These are phyloP conservation scores for Combretum micranthum DNA, from an alignment of 345 rosid genomes.

Conservation along the genomic window DNA sequence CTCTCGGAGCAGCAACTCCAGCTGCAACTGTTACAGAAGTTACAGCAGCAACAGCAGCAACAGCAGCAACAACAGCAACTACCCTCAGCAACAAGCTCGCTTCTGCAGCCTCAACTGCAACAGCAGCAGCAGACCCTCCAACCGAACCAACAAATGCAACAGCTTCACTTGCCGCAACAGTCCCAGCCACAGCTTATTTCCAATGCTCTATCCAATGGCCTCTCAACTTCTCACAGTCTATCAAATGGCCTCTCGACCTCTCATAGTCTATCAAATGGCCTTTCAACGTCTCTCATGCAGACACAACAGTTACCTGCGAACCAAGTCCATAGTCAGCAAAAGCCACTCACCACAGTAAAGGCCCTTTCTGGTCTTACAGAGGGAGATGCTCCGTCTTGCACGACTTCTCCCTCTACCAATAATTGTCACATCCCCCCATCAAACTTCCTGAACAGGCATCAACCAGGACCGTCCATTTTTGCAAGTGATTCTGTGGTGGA, in stretches of 20 bases:
- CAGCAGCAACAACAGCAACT: conserved; percentile 59
- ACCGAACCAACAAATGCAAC: conserved; percentile 50
- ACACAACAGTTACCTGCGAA: conserved; percentile 48
- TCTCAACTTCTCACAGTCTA: conserved; percentile 49
- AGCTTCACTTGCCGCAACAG: conserved; percentile 44
- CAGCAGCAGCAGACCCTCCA: conserved; percentile 49
- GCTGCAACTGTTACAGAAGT: conserved; percentile 50
- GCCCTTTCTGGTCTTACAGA: conserved; percentile 68
- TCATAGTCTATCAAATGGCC: no score
- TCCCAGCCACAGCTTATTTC: conserved; percentile 52
- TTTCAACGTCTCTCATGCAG: conserved; percentile 43
- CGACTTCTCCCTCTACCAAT: conserved; percentile 92
- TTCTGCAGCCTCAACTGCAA: conserved; percentile 58
- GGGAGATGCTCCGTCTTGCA: conserved; percentile 93
- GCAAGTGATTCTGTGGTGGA: conserved; percentile 46
- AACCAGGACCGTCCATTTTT: conserved; percentile 46
- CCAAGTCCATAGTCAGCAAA: conserved; percentile 53
- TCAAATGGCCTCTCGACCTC: no score
- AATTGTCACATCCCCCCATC: conserved; percentile 71
- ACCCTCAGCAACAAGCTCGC: conserved; percentile 47
- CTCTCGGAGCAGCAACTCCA: conserved; percentile 84
- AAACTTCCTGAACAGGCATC: conserved; percentile 60
- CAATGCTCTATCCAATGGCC: conserved; percentile 51
- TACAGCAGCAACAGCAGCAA: conserved; percentile 45
- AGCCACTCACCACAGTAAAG: conserved; percentile 37